These are phyloP conservation scores for Fusarium sp. DNA, from an alignment of 2,329 filamentous ascomycete genomes.

Conservation along the genomic window DNA sequence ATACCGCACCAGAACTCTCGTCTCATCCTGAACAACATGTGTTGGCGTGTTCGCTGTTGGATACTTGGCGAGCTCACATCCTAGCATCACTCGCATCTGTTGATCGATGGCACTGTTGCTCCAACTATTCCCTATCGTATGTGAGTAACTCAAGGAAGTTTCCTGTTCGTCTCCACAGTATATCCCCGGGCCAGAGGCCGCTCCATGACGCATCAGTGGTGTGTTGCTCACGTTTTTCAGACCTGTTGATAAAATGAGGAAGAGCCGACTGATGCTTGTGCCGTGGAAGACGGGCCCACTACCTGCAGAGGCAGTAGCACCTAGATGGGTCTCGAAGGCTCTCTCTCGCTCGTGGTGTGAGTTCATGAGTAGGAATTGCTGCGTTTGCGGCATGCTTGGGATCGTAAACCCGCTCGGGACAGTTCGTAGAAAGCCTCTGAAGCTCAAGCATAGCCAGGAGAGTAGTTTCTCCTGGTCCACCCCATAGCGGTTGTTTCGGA, in stretches of 20 bases:
- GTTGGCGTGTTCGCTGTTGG: not conserved
- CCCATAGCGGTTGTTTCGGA: not conserved
- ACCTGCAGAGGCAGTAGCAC: not conserved
- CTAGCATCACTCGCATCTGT: not conserved
- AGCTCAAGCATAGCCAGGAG: not conserved
- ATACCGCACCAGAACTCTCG: not conserved
- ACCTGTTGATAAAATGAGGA: not conserved
- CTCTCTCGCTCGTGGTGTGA: not conserved
- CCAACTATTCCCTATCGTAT: not conserved
- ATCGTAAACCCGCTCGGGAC: not conserved
- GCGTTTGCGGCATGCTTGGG: not conserved
- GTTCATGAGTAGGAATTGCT: not conserved
- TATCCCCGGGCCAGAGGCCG: not conserved
- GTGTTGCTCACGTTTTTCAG: not conserved
- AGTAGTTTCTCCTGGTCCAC: not conserved
- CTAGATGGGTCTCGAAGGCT: not conserved
- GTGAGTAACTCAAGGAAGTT: not conserved
- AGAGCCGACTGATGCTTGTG: not conserved
- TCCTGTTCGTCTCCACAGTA: not conserved
- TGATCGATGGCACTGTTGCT: not conserved
- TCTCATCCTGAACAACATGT: not conserved
- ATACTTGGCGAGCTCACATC: not conserved
- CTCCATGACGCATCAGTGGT: not conserved
- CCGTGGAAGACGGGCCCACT: not conserved
- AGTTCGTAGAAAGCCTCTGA: not conserved